Conservation (phyloP, 345 rosid species). For the Hibiscus mutabilis region DNA sequence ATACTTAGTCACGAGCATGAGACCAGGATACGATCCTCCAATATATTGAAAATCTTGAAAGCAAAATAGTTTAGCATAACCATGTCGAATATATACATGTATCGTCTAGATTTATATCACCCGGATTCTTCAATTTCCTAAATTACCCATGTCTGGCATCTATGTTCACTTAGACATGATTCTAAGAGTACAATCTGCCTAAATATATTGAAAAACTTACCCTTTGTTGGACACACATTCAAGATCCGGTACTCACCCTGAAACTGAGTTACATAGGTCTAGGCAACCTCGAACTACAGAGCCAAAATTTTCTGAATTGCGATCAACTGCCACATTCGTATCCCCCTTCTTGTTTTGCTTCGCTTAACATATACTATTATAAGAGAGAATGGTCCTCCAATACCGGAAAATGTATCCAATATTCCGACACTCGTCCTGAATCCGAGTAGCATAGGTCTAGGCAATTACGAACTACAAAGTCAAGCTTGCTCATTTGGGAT, state of each 20-base stretch:
- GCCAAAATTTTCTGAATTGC: not conserved
- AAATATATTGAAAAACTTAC: not conserved
- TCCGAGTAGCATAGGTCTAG: not conserved
- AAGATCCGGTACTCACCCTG: not conserved
- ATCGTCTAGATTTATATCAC: not conserved
- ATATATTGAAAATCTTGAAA: not conserved
- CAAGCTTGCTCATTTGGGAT: not conserved
- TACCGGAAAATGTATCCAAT: not conserved
- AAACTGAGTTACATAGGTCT: not conserved
- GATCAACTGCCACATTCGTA: not conserved
- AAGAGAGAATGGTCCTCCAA: not conserved
- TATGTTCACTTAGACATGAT: not conserved
- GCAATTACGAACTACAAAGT: not conserved
- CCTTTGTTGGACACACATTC: not conserved
- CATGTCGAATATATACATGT: not conserved
- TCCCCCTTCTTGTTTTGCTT: not conserved
- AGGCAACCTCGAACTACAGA: not conserved
- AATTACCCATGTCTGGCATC: not conserved
- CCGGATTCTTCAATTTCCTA: not conserved
- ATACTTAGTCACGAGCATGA: too few species aligned
- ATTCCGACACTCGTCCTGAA: not conserved
- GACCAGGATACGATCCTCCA: too few species aligned
- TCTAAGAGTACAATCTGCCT: not conserved
- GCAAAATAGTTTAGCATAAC: not conserved
- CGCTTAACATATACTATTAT: not conserved